Conservation (phyloP, 805 yeast species). For the Blastobotrys muscicola region DNA sequence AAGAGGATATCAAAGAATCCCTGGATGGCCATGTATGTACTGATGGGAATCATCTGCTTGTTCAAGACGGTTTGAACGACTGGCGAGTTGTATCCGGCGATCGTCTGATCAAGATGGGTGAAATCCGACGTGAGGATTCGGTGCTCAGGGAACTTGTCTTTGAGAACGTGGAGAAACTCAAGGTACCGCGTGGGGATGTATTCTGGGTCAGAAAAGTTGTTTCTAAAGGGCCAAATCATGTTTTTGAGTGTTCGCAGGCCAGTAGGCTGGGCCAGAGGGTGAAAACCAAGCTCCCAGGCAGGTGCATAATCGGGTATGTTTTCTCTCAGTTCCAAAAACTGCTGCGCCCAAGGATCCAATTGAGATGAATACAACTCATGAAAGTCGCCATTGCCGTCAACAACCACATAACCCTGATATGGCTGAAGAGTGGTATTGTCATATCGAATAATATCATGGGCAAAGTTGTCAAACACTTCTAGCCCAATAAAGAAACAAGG, state of each 20-base stretch:
- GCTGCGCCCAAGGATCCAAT: conserved; percentile 30
- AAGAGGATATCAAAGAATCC: conserved; percentile 84
- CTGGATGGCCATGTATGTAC: conserved; percentile 73
- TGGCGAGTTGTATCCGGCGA: conserved; percentile 57
- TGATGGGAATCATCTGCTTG: conserved; percentile 56
- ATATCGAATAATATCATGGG: conserved; percentile 74
- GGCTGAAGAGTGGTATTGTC: conserved; percentile 60
- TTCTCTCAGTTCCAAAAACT: conserved; percentile 48
- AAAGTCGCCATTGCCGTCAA: conserved; percentile 66
- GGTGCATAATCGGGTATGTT: conserved; percentile 20
- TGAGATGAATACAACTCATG: conserved; percentile 47
- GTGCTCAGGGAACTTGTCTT: conserved; percentile 64
- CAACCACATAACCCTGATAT: conserved; percentile 65
- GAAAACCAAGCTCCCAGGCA: conserved; percentile 32
- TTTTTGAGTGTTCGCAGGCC: conserved; percentile 36
- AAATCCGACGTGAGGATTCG: conserved; percentile 68
- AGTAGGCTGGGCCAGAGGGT: conserved; percentile 51
- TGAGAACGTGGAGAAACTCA: conserved; percentile 54
- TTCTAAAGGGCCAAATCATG: conserved; percentile 53
- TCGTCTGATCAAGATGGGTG: conserved; percentile 31
- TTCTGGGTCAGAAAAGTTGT: conserved; percentile 60
- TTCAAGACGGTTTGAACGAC: conserved; percentile 71
- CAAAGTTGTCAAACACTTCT: conserved; percentile 76
- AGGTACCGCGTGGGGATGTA: conserved; percentile 71
- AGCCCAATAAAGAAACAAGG: conserved; percentile 72